Evolutionary conservation across 2,329 filamentous ascomycete genomes (phyloP), one percentile per base, ranked within the genome.

Genomic region (Neobulgaria alba): DNA sequence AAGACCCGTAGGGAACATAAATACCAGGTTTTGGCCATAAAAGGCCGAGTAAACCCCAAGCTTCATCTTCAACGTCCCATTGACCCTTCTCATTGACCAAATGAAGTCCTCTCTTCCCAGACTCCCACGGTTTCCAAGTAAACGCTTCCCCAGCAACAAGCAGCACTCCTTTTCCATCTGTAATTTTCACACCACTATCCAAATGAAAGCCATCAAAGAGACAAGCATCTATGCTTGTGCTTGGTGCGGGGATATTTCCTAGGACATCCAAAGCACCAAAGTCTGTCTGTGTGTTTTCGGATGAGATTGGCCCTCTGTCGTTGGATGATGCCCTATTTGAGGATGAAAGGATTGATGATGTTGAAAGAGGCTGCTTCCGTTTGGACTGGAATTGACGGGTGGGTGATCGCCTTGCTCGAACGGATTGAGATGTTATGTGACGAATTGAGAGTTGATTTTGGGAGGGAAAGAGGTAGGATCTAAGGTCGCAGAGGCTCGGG

Each of bases 111-210:
- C 57, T 37, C 56, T 18, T 14, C 10, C 29, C 19, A 3, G 60
- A 62, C 45, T 74, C 63, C 87, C 90, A 95, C 3, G 92, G 92
- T 58, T 75, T 69, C 92, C 92, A 98, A 37, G 71, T 66, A 61
- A 95, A 96, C 1, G 82, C 88, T 63, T 96, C 88, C 4, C 90
- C 90, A 30, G 79, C 82, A 2, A 95, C 73, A 4, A 98, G 71
- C 47, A 98, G 60, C 18, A 88, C 74, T 0, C 87, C 90, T 38
- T 77, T 72, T 0, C 82, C 81, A 33, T 76, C 77, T 2, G 67
- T 65, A 20, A 94, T 77, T 39, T 75, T 79, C 26, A 84, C 67
- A 9, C 89, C 88, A 54, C 80, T 93, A 63, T 92, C 84, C 33
- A 98, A 69, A 49, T 83, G 77, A 62, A 98, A 98, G 1, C 92